Evolutionary conservation across 305 asterid genomes (phyloP).

Genomic region (Fraxinus paxiana): DNA sequence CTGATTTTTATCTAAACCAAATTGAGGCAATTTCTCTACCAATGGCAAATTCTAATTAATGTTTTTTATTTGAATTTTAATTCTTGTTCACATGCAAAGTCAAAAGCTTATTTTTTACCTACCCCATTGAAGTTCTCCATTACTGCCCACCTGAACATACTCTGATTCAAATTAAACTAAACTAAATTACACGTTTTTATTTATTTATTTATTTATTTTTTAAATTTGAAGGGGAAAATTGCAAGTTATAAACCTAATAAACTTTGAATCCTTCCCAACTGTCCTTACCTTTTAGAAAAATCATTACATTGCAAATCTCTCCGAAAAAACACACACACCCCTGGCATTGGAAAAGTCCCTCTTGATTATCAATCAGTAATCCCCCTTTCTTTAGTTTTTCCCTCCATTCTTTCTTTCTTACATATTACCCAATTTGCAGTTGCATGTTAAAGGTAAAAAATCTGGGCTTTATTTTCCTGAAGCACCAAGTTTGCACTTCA

Average conservation of each 20-base stretch:
- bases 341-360: not conserved
- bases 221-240: not conserved
- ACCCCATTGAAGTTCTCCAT: not conserved
- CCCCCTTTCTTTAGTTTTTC: constrained; percentile 21
- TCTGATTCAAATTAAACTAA: not conserved
- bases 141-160: not conserved
- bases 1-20: no score
- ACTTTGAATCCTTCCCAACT: constrained; percentile 34
- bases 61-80: not conserved
- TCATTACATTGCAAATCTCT: constrained; percentile 22
- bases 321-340: not conserved
- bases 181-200: no score
- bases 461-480: not conserved
- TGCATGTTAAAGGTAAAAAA: not conserved
- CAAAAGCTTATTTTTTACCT: not conserved
- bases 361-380: constrained; percentile 23
- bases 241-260: constrained; percentile 25
- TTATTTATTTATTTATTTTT: no score
- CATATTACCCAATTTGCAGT: not conserved
- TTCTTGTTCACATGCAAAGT: not conserved
- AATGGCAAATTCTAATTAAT: not conserved
- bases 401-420: constrained; percentile 27
- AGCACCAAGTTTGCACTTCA: not conserved
- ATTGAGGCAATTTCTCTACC: not conserved
- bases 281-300: constrained; percentile 20